Percentiles rank a stretch among this genome's conserved stretches.
These are phyloP conservation scores for Protostelium mycophagum DNA, from an alignment of 78 protist genomes.

Conservation along the genomic window DNA sequence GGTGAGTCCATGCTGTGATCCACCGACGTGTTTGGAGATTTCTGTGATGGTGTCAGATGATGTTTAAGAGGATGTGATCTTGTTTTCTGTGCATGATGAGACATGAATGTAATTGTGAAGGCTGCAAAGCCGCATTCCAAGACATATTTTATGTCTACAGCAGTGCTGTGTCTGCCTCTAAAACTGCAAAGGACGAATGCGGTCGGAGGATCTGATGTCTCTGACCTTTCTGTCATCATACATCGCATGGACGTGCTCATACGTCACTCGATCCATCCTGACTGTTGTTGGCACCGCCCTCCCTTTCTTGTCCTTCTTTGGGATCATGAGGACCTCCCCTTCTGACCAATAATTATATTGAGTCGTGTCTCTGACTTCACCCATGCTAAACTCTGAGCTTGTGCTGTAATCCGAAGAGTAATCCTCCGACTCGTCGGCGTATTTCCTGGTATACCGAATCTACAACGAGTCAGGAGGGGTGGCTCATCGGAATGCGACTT, in stretches of 20 bases:
- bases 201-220: neutral
- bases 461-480: no score
- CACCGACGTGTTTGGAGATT: no score
- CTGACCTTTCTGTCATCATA: neutral
- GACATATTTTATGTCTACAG: no score
- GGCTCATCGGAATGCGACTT: no score
- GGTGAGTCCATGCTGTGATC: neutral
- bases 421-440: neutral
- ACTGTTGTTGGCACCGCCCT: neutral
- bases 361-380: neutral
- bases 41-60: no score
- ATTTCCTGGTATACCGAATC: neutral
- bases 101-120: no score
- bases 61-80: no score
- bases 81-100: no score
- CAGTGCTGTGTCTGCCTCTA: no score
- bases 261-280: neutral
- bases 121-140: no score
- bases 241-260: neutral
- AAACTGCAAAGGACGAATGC: no score
- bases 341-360: neutral
- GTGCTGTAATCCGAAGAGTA: neutral
- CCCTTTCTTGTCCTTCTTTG: neutral
- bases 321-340: neutral
- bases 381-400: neutral